Evolutionary conservation across 2,329 filamentous ascomycete genomes (phyloP), one percentile per base, ranked within the genome.

Genomic region (Calonectria pteridis): DNA sequence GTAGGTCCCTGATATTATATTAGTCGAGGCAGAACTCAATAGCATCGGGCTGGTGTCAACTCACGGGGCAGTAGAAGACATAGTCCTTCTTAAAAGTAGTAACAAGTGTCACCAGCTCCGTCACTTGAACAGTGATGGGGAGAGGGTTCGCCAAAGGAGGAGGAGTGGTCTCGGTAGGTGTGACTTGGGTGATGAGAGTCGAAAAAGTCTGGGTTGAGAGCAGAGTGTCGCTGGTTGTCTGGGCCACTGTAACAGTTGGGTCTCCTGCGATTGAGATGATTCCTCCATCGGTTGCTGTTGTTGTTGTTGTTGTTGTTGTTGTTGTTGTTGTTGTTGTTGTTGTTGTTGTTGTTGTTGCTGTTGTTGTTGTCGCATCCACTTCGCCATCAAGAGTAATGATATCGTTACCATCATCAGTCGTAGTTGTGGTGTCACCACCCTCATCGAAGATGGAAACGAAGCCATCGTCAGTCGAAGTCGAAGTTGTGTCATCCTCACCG

Each of bases 31-130:
- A 28, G 10, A 55, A 18, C 33, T 26, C 4, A 20, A 31, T 14
- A 7, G 18, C 4, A 14, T 16, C 26, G 13, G 11, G 5, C 13
- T 11, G 0, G 10, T 1, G 16, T 35, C 33, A 53, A 82, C 84
- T 78, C 82, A 87, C 85, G 20, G 87, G 86, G 76, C 87, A 88
- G 81, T 84, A 85, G 53, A 85, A 85, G 46, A 84, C 84, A 77
- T 84, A 86, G 71, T 82, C 79, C 14, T 83, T 84, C 63, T 83
- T 81, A 67, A 84, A 76, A 67, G 85, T 81, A n/a, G 85, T 86
- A 29, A 84, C 85, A 74, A 79, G 82, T 26, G 71, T 73, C 46
- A 75, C 69, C 68, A 53, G n/a, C 23, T 53, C 49, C 3, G 46
- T 64, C 2, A 40, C 29, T 23, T 23, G 23, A 23, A 28, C 53